Conservation (phyloP, 441 rosid species). For the Eugenia klotzschiana region DNA sequence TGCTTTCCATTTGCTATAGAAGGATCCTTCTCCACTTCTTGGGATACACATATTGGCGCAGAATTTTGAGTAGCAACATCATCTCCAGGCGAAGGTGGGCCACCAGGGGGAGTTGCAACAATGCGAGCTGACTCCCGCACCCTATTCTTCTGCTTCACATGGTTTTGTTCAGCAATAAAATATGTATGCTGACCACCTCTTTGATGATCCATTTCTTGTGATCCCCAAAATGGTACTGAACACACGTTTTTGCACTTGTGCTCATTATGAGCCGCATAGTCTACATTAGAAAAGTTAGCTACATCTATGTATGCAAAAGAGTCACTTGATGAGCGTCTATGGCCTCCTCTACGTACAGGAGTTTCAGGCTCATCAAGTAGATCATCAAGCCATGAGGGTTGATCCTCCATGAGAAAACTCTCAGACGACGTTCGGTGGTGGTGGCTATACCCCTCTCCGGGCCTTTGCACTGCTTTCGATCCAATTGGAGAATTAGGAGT, state of each 20-base stretch:
- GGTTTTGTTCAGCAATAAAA: background rate
- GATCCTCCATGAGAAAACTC: slow-evolving; percentile 26
- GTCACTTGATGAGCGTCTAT: slow-evolving; percentile 41
- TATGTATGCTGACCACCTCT: background rate
- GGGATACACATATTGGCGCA: slow-evolving; percentile 1
- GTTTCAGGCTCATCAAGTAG: slow-evolving; percentile 28
- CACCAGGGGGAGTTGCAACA: background rate
- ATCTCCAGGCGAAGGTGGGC: background rate
- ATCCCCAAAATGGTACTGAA: slow-evolving; percentile 2
- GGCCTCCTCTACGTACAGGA: slow-evolving; percentile 19
- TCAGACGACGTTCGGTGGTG: slow-evolving; percentile 31
- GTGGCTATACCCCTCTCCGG: slow-evolving; percentile 1
- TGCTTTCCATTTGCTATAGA: background rate
- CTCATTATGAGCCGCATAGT: background rate
- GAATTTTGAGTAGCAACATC: background rate
- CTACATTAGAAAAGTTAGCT: background rate
- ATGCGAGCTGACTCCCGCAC: background rate
- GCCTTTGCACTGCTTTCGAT: slow-evolving; percentile 8
- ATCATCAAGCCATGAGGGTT: slow-evolving; percentile 42
- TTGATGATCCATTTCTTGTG: slow-evolving; percentile 5
- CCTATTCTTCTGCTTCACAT: background rate
- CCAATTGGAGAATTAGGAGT: background rate
- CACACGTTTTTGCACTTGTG: background rate
- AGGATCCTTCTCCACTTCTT: background rate
- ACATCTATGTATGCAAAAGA: slow-evolving; percentile 20